Evolutionary conservation across 1,284 basidiomycete species (phyloP), one percentile per base, ranked within the genome.

Genomic region (Moesziomyces parantarcticus): DNA sequence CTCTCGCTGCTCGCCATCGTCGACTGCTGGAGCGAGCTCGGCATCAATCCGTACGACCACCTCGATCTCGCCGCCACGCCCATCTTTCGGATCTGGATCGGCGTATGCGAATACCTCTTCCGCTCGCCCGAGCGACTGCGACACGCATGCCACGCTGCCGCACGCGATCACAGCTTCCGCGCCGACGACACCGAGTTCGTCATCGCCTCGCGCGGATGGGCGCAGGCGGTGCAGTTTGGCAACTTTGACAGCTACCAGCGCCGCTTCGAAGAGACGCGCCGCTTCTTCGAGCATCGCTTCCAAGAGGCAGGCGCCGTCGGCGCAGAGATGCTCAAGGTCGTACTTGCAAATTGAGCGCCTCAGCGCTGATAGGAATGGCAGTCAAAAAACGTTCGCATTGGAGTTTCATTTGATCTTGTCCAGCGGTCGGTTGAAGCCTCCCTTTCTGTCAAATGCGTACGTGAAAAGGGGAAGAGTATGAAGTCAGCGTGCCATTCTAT

Each of bases 1-100:
- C 89, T 99, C 54, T 91, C 93, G 10, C 87, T 99, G n/a, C 88
- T 99, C 45, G 94, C 95, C 18, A 99, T 99, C 92, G 97, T 98
- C 34, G 97, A 99, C 85, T 97, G 93, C 82, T 99, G 96, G 97
- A 91, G 93, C 11, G 88, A 89, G 48, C 89, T 98, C 55, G 87
- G 87, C 5, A 94, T 98, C 82, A 89, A 92, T 59, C 97, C 96
- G 0, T 97, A 93, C 83, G 89, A 90, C 42, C 94, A 99, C 85
- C 90, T 99, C 63, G 89, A 92, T 25, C 89, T 99, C 43, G 96
- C 96, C 0, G 96, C 95, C 7, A 99, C 96, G 3, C 96, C 97
- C 0, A 89, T 98, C 51, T 99, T 99, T 86, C 89, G 94, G 51
- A 88, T 98, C 74, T 98, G 97, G 92, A 92, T 99, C 58, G 97